Conservation (phyloP, 2,329 filamentous ascomycete species). For the Aspergillus vadensis region DNA sequence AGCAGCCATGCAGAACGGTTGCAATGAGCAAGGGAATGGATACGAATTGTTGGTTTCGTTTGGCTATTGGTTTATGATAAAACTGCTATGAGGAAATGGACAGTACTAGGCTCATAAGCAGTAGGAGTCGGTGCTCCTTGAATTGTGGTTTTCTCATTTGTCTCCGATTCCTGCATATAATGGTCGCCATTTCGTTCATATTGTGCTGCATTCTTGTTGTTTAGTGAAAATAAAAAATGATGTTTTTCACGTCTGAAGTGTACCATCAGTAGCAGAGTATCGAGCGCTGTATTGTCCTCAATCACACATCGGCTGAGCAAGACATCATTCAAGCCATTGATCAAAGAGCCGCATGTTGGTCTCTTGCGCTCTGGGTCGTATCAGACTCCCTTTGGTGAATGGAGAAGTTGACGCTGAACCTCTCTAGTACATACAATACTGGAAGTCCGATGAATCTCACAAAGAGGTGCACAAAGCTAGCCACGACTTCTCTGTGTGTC, state of each 20-base stretch:
- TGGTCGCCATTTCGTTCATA: not conserved
- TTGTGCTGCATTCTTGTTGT: not conserved
- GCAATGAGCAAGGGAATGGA: conserved; percentile 3
- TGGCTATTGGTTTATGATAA: not conserved
- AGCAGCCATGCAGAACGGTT: not conserved
- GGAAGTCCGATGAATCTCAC: not conserved
- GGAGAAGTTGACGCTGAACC: not conserved
- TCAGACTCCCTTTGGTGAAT: not conserved
- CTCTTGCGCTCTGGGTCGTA: not conserved
- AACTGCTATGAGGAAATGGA: not conserved
- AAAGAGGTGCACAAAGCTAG: not conserved
- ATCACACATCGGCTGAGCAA: not conserved
- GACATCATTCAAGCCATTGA: not conserved
- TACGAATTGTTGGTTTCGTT: not conserved
- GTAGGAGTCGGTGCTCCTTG: not conserved
- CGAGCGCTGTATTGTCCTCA: not conserved
- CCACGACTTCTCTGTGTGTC: not conserved
- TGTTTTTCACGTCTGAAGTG: too few relatives aligned
- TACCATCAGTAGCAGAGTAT: not conserved
- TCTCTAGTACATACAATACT: not conserved
- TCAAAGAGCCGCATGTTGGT: not conserved
- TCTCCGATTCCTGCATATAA: not conserved
- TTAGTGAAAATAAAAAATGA: too few relatives aligned
- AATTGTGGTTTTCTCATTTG: not conserved
- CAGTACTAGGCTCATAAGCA: not conserved